Conservation (phyloP, 2,329 filamentous ascomycete genomes). For the Pseudocercospora vitis region DNA sequence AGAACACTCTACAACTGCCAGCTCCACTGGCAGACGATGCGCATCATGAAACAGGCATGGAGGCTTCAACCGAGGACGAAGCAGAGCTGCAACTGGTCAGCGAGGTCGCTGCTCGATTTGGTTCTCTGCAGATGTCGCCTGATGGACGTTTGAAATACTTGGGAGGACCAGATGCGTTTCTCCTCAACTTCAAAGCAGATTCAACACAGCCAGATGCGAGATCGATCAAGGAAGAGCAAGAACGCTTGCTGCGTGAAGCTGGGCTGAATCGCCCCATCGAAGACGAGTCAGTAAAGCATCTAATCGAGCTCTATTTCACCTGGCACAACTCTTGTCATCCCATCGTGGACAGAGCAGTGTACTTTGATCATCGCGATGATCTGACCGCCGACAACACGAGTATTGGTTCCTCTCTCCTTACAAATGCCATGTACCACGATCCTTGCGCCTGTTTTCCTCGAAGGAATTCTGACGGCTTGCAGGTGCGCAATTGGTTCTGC, state of each 20-base stretch:
- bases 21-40: not conserved
- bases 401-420: not conserved
- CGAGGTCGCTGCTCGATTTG: slow-evolving; percentile 47
- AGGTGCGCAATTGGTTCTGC: slow-evolving; percentile 38
- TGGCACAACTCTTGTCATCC: slow-evolving; percentile 52
- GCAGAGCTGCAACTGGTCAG: slow-evolving; percentile 43
- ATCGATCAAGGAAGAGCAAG: not conserved
- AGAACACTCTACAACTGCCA: too few relatives aligned
- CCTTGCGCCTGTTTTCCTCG: not conserved
- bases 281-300: slow-evolving; percentile 32
- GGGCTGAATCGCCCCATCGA: not conserved
- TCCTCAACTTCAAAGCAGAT: not conserved
- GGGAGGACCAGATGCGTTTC: slow-evolving; percentile 28
- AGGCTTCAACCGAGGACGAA: slow-evolving; percentile 18
- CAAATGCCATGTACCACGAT: not conserved
- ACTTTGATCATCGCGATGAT: not conserved
- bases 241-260: not conserved
- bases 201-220: not conserved
- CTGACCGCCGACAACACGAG: not conserved
- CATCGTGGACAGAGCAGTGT: slow-evolving; percentile 41
- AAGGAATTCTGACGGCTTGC: not conserved
- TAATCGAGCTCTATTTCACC: slow-evolving; percentile 49
- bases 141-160: slow-evolving; percentile 49
- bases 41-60: not conserved
- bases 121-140: slow-evolving; percentile 45